Evolutionary conservation across 345 rosid genomes (phyloP), one percentile per base, ranked within the genome.

Genomic region (Luvunga scandens): DNA sequence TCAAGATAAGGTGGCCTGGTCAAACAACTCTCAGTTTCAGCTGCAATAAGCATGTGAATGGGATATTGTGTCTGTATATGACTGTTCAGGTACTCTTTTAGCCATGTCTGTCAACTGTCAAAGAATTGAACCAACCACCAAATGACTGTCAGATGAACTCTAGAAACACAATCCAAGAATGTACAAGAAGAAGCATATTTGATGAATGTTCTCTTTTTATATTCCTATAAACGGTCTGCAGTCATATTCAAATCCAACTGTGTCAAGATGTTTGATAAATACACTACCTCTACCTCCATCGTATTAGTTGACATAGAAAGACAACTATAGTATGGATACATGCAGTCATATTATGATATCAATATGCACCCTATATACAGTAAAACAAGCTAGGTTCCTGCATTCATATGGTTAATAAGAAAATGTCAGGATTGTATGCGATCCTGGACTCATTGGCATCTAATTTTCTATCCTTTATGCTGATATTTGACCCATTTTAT

Each of bases 91-190:
- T 28, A 77, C 78, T 70, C 75, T 79, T 77, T 81, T 86, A 50
- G 78, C 78, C 73, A 77, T 55, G 34, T 82, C 84, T 70, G 74
- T 83, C 79, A 88, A 78, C 89, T 88, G 81, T 73, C 67, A 83
- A n/a, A 79, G 31, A 64, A 73, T 61, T 63, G 62, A 71, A 71
- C 80, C 34, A 63, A 14, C 9, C 16, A 1, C 21, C 25, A 18
- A 36, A 33, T 57, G 24, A 55, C 59, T 9, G n/a, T 67, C 4
- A 69, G 30, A 72, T 66, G 38, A 27, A 13, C 28, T 57, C 25
- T 30, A 18, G 25, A 50, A 57, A 33, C 33, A 61, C 34, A 21
- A 70, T 33, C 30, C 34, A 24, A n/a, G 24, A 75, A 56, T 16
- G 25, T 22, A 22, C 68, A 62, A 53, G 19, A 30, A 6, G 27